These are phyloP conservation scores for Hamigera avellanea DNA, from an alignment of 495 filamentous ascomycete species.

Conservation along the genomic window DNA sequence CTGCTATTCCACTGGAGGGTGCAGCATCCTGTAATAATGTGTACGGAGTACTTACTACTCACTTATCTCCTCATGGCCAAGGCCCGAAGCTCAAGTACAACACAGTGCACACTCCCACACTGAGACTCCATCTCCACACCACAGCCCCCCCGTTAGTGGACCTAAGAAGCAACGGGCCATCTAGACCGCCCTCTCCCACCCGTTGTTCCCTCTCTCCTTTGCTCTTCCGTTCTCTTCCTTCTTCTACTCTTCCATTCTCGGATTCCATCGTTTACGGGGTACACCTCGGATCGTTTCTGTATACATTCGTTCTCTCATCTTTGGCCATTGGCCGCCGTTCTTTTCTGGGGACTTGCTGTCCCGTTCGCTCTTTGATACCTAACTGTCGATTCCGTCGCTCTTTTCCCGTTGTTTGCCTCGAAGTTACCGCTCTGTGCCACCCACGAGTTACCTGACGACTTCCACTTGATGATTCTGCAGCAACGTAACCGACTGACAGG, in stretches of 20 bases:
- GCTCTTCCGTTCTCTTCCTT: conserved; percentile 4
- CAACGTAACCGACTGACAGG: too few species aligned
- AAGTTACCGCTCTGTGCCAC: too few species aligned
- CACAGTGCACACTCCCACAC: too few species aligned
- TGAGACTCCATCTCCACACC: too few species aligned
- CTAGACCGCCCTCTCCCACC: conserved; percentile 11
- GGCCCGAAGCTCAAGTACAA: too few species aligned
- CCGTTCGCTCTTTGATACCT: conserved; percentile 23
- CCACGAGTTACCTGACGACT: too few species aligned
- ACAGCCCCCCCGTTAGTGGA: too few species aligned
- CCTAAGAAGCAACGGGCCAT: conserved; percentile 2
- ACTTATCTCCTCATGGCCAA: too few species aligned
- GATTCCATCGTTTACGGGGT: background rate
- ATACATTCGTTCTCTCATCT: conserved; percentile 1
- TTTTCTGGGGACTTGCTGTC: conserved; percentile 13
- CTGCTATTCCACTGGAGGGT: too few species aligned
- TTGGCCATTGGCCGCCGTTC: conserved; percentile 21
- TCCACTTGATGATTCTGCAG: too few species aligned
- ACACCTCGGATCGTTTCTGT: background rate
- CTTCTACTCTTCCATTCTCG: conserved; percentile 5
- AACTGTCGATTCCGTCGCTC: conserved; percentile 3
- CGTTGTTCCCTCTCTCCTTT: conserved; percentile 6
- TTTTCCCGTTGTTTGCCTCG: background rate
- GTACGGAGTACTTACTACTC: too few species aligned
- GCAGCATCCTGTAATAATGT: too few species aligned